Conservation (phyloP, 2,329 filamentous ascomycete species). For the Colletotrichum destructivum region DNA sequence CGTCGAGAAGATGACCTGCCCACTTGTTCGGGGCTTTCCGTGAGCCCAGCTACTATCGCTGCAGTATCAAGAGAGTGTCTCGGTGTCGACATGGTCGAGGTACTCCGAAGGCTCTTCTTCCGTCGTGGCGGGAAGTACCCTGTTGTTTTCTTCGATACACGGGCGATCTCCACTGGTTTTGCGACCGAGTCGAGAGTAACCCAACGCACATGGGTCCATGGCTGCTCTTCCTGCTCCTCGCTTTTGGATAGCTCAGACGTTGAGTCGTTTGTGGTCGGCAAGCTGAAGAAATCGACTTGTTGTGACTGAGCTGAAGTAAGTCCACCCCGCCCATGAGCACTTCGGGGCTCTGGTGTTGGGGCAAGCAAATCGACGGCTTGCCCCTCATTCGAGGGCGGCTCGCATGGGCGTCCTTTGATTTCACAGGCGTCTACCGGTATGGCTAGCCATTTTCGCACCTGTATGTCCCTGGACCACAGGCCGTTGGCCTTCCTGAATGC, state of each 20-base stretch:
- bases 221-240: slow-evolving; percentile 71
- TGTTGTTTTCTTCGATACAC: slow-evolving; percentile 83
- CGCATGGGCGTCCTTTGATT: slow-evolving; percentile 80
- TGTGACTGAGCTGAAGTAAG: slow-evolving; percentile 45
- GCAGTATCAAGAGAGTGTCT: slow-evolving; percentile 72
- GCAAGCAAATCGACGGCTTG: slow-evolving; percentile 67
- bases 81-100: slow-evolving; percentile 78
- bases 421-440: slow-evolving; percentile 93
- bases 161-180: slow-evolving; percentile 86
- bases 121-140: slow-evolving; percentile 93
- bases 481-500: slow-evolving; percentile 90
- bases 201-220: slow-evolving; percentile 93
- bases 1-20: slow-evolving; percentile 55
- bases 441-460: slow-evolving; percentile 84
- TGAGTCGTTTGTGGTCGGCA: slow-evolving; percentile 26
- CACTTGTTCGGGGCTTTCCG: slow-evolving; percentile 39
- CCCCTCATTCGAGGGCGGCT: slow-evolving; percentile 63
- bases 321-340: slow-evolving; percentile 44
- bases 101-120: slow-evolving; percentile 83
- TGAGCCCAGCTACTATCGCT: slow-evolving; percentile 18
- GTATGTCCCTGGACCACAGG: slow-evolving; percentile 95
- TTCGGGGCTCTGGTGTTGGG: slow-evolving; percentile 58
- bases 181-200: slow-evolving; percentile 80
- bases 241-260: slow-evolving; percentile 11
- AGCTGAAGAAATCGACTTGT: slow-evolving; percentile 48